Percentiles rank a stretch among this genome's conserved stretches.
phyloP scores from a whole-genome alignment of 768 basidiomycete genomes.

The Rhodotorula graminis region DNA sequence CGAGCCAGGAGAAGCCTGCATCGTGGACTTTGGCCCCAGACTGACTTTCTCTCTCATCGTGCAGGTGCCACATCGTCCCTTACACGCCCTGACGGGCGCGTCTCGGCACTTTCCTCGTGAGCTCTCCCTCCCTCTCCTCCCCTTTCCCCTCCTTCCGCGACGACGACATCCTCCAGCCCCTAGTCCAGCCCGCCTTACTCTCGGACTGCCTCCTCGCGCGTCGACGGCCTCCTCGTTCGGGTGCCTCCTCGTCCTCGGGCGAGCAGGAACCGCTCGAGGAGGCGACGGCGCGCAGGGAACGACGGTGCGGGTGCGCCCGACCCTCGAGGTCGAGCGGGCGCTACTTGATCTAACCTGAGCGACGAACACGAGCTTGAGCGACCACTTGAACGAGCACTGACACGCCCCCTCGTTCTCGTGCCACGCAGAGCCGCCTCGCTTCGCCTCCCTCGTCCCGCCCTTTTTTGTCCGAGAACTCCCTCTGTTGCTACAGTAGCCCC shows the following conservation, averaged over 20 bases:
- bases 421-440: no score
- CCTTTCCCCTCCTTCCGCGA: background rate
- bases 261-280: background rate
- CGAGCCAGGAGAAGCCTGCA: no score
- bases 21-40: no score
- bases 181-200: constrained; percentile 24
- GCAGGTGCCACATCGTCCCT: constrained; percentile 32
- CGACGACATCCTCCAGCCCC: constrained; percentile 8
- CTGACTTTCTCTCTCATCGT: background rate
- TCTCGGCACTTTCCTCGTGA: no score
- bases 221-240: background rate
- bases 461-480: no score
- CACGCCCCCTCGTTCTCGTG: background rate
- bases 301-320: background rate
- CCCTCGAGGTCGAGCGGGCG: background rate
- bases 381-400: background rate
- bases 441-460: no score
- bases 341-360: constrained; percentile 40
- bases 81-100: background rate
- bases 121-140: background rate
- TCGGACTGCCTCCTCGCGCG: background rate
- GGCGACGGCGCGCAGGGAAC: no score
- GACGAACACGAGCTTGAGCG: background rate
- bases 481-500: no score
- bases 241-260: background rate